Evolutionary conservation across 2,329 filamentous ascomycete species (phyloP).

Genomic region (Cercospora sojina): DNA sequence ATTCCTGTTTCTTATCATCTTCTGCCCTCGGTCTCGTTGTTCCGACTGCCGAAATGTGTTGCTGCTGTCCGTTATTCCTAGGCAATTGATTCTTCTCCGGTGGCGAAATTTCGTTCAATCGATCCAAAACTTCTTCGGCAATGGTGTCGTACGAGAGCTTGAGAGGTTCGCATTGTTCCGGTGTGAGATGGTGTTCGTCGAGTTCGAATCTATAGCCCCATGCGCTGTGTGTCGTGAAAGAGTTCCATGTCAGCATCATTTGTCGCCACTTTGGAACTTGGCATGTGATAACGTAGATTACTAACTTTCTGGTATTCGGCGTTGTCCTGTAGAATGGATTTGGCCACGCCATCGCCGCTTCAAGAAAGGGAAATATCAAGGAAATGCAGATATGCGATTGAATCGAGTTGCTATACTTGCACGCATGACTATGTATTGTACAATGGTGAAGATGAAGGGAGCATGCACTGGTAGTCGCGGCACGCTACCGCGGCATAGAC

Average conservation of each 20-base stretch:
- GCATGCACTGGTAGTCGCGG: neutral
- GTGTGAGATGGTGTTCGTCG: constrained; percentile 62
- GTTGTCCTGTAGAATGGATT: constrained; percentile 46
- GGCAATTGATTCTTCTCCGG: constrained; percentile 42
- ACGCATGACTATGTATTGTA: neutral
- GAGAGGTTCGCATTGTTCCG: constrained; percentile 59
- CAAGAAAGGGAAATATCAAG: neutral
- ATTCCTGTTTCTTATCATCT: constrained; percentile 23
- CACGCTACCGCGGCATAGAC: constrained; percentile 1
- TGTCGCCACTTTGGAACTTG: neutral
- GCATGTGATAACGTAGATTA: constrained; percentile 6
- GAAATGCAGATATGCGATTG: neutral
- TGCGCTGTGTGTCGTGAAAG: constrained; percentile 37
- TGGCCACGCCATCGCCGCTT: constrained; percentile 42
- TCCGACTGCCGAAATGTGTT: neutral
- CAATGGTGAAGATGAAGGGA: neutral
- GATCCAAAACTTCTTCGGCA: constrained; percentile 64
- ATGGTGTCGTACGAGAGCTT: constrained; percentile 68
- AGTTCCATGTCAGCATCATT: neutral
- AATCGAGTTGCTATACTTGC: neutral
- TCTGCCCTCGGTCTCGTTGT: constrained; percentile 12
- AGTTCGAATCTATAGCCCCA: constrained; percentile 71
- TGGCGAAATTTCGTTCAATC: constrained; percentile 62
- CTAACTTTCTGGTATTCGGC: constrained; percentile 46
- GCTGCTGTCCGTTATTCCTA: constrained; percentile 41